Conservation (phyloP, 164 flowering plant species). For the Aristolochia contorta region DNA sequence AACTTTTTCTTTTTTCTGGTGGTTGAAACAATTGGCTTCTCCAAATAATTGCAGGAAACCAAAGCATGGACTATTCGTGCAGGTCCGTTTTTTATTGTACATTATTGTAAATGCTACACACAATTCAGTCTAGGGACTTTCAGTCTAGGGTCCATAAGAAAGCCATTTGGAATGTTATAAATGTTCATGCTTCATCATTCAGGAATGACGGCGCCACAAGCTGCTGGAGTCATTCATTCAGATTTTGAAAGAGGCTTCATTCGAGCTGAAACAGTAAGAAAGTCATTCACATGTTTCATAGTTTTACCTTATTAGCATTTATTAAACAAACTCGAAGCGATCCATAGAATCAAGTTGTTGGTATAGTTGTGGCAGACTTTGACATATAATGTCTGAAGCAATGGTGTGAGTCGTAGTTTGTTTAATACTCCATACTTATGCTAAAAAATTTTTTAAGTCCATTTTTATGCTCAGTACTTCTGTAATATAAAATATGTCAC, state of each 20-base stretch:
- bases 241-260: constrained; percentile 98
- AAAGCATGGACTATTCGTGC: constrained; percentile 96
- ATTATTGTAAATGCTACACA: background rate
- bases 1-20: background rate
- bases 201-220: constrained; percentile 99
- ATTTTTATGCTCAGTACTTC: too few relatives aligned
- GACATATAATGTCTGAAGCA: too few relatives aligned
- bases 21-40: background rate
- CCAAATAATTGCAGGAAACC: constrained; percentile 55
- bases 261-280: constrained; percentile 90
- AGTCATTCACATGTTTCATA: background rate
- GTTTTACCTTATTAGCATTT: too few relatives aligned
- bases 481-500: too few relatives aligned
- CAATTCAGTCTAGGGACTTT: too few relatives aligned
- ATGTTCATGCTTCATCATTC: constrained; percentile 1
- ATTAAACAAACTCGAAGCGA: too few relatives aligned
- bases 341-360: too few relatives aligned
- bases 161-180: background rate
- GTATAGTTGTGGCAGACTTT: too few relatives aligned
- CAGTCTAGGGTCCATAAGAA: too few relatives aligned
- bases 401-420: too few relatives aligned
- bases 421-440: too few relatives aligned
- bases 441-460: too few relatives aligned
- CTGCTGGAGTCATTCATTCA: constrained; percentile 97
- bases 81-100: constrained; percentile 40